These are phyloP conservation scores for Austroboletus eburneus DNA, from an alignment of 768 basidiomycete genomes.

Conservation along the genomic window DNA sequence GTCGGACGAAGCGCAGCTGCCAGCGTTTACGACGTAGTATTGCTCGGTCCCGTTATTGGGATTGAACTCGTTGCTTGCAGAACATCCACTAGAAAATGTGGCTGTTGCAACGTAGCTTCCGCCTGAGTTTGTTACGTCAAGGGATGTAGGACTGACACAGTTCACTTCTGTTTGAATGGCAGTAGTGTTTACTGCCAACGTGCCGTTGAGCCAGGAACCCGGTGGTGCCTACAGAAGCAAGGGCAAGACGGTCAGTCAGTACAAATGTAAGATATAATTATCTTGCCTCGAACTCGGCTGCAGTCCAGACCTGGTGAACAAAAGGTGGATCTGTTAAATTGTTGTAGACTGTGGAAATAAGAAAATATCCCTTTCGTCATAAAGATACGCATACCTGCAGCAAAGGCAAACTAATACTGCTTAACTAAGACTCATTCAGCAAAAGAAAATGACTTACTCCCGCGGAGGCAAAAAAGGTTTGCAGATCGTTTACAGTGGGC, in stretches of 20 bases:
- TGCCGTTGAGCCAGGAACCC: conserved; percentile 45
- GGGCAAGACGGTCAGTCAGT: not conserved
- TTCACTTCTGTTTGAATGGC: conserved; percentile 42
- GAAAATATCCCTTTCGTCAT: not conserved
- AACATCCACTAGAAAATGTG: conserved; percentile 48
- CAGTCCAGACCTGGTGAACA: conserved; percentile 48
- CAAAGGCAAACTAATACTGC: conserved; percentile 32
- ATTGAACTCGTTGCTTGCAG: conserved; percentile 34
- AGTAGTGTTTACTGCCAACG: conserved; percentile 48
- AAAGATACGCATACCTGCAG: conserved; percentile 20
- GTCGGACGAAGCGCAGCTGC: conserved; percentile 28
- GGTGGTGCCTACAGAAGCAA: conserved; percentile 38
- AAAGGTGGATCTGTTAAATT: conserved; percentile 56
- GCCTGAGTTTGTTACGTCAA: conserved; percentile 18
- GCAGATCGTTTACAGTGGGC: conserved; percentile 41
- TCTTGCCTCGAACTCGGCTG: conserved; percentile 46
- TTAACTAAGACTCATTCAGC: not conserved
- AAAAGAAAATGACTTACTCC: conserved; percentile 37
- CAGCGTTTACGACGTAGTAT: conserved; percentile 44
- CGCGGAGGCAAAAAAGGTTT: conserved; percentile 55
- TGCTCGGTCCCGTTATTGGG: conserved; percentile 38
- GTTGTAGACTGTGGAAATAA: conserved; percentile 28
- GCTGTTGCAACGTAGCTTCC: conserved; percentile 39
- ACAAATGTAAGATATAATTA: conserved; percentile 8
- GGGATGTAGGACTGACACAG: conserved; percentile 40